Percentiles rank a stretch among this genome's conserved stretches.
phyloP scores from a whole-genome alignment of 2,329 filamentous ascomycete species.

The Trichoderma sp. region DNA sequence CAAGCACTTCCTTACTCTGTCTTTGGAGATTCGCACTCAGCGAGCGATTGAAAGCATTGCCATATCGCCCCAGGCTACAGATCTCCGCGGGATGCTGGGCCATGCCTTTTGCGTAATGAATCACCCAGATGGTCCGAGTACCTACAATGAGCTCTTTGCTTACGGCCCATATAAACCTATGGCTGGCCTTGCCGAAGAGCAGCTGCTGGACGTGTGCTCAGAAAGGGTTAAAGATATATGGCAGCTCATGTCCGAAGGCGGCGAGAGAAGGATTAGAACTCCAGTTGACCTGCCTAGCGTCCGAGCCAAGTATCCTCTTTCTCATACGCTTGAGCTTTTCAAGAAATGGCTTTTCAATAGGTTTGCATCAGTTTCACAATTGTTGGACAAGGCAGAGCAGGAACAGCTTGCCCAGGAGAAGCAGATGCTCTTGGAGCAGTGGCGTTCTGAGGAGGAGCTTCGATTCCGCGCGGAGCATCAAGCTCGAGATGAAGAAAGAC shows the following conservation, averaged over 20 bases:
- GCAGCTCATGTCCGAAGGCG: neutral
- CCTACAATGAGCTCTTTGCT: slow-evolving; percentile 30
- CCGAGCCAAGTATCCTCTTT: slow-evolving; percentile 16
- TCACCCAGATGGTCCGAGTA: neutral
- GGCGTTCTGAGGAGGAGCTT: neutral
- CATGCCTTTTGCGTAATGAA: slow-evolving; percentile 39
- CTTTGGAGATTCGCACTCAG: slow-evolving; percentile 46
- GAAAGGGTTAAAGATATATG: slow-evolving; percentile 33
- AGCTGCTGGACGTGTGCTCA: slow-evolving; percentile 33
- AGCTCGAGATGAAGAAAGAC: neutral
- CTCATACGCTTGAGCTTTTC: neutral
- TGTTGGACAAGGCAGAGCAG: neutral
- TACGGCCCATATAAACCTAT: slow-evolving; percentile 38
- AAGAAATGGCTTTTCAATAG: slow-evolving; percentile 16
- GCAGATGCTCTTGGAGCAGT: neutral
- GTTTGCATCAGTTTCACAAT: neutral
- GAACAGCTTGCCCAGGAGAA: neutral
- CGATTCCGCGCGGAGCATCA: neutral
- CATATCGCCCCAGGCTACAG: slow-evolving; percentile 7
- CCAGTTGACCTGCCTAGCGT: slow-evolving; percentile 5
- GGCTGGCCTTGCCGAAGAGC: slow-evolving; percentile 29
- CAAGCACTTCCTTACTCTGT: slow-evolving; percentile 33
- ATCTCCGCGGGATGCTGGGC: slow-evolving; percentile 35
- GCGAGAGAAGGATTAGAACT: slow-evolving; percentile 1
- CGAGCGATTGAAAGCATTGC: slow-evolving; percentile 40